Percentiles rank a stretch among this genome's conserved stretches.
Conservation (phyloP, 805 yeast genomes). For the Lipomyces chichibuensis region DNA sequence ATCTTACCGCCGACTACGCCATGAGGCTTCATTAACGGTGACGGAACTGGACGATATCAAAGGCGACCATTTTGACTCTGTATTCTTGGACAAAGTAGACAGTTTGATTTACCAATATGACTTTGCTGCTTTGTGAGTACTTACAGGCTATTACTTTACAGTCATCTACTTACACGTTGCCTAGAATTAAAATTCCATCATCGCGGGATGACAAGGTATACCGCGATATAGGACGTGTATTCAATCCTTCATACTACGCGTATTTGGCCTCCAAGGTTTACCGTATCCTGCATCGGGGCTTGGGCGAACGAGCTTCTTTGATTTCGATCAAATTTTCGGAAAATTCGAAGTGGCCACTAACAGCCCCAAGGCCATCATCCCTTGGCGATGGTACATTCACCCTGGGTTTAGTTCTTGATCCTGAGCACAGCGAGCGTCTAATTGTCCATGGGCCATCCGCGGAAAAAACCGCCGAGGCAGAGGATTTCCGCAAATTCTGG, state of each 20-base stretch:
- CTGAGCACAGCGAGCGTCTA: slow-evolving; percentile 74
- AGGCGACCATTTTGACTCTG: slow-evolving; percentile 77
- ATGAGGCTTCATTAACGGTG: slow-evolving; percentile 70
- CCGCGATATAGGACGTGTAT: slow-evolving; percentile 23
- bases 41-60: slow-evolving; percentile 73
- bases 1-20: slow-evolving; percentile 42
- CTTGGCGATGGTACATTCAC: slow-evolving; percentile 28
- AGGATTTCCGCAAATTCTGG: slow-evolving; percentile 83
- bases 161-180: background rate
- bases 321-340: slow-evolving; percentile 42
- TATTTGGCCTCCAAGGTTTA: slow-evolving; percentile 50
- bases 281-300: slow-evolving; percentile 37
- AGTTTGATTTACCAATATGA: slow-evolving; percentile 64
- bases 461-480: slow-evolving; percentile 60
- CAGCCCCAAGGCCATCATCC: slow-evolving; percentile 31
- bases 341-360: slow-evolving; percentile 42
- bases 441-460: slow-evolving; percentile 86
- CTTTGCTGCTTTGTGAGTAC: slow-evolving; percentile 38
- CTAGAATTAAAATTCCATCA: slow-evolving; percentile 19
- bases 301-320: slow-evolving; percentile 46
- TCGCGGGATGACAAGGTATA: slow-evolving; percentile 20
- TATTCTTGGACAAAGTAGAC: slow-evolving; percentile 65
- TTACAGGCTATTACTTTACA: background rate
- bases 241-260: slow-evolving; percentile 26
- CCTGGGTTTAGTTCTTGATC: slow-evolving; percentile 70